phyloP scores from a whole-genome alignment of 2,329 filamentous ascomycete species.

The Bertia moriformis region DNA sequence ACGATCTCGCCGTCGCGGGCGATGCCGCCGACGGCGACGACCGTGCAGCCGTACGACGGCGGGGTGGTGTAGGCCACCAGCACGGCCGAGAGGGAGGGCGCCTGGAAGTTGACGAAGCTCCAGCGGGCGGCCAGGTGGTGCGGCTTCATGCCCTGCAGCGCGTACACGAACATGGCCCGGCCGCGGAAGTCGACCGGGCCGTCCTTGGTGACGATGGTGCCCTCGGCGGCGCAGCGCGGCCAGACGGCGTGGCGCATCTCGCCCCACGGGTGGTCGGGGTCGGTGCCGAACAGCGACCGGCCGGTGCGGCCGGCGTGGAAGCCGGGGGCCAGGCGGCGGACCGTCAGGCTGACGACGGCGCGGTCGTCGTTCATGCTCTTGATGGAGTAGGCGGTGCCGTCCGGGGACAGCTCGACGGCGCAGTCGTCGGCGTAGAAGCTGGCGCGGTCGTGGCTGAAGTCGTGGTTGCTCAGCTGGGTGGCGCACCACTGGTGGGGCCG shows the following conservation, averaged over 20 bases:
- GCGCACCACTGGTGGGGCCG: constrained; percentile 67
- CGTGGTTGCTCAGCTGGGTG: constrained; percentile 61
- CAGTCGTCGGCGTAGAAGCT: constrained; percentile 78
- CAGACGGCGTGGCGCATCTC: constrained; percentile 86
- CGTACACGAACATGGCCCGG: constrained; percentile 65
- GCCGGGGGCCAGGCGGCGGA: constrained; percentile 63
- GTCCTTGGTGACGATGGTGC: constrained; percentile 69
- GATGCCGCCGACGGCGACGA: constrained; percentile 71
- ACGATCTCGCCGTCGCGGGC: constrained; percentile 70
- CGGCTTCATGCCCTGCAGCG: constrained; percentile 95
- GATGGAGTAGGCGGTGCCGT: constrained; percentile 70
- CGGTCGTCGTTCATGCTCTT: constrained; percentile 75
- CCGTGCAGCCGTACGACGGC: constrained; percentile 74
- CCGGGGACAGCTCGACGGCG: constrained; percentile 72
- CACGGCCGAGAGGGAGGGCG: constrained; percentile 69
- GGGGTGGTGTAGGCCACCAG: constrained; percentile 96
- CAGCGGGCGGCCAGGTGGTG: constrained; percentile 85
- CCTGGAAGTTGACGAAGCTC: constrained; percentile 90
- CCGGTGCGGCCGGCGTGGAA: constrained; percentile 78
- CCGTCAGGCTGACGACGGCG: constrained; percentile 71
- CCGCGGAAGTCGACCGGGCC: constrained; percentile 73
- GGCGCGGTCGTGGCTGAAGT: constrained; percentile 71
- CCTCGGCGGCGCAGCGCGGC: constrained; percentile 72
- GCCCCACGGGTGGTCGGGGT: constrained; percentile 77
- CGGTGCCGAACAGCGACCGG: constrained; percentile 72